Evolutionary conservation across 805 yeast genomes (phyloP), one percentile per base, ranked within the genome.

Genomic region (Scheffersomyces amazonensis): DNA sequence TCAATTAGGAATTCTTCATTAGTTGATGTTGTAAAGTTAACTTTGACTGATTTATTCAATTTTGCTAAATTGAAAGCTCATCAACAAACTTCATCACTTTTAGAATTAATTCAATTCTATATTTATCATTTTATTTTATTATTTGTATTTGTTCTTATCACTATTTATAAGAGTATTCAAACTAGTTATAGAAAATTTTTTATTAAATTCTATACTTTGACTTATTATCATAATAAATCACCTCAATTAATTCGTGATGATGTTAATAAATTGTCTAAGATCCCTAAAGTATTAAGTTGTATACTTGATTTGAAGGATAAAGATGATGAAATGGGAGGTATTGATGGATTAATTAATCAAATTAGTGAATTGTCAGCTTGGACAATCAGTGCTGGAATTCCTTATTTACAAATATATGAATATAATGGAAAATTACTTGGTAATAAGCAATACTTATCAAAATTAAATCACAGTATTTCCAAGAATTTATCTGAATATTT

Each of bases 231-330:
- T 13, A 73, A 83, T 21, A 80, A 77, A 52, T 78, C 95, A 3
- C 97, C 98, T 1, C 89, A 84, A 52, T 67, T 89, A 39, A 88
- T 91, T 46, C 79, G 95, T 47, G 82, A 83, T 44, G 98, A 91
- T 62, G 88, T 88, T 25, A 69, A 68, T 43, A 77, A 78, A 50
- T 65, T 91, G 39, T 56, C 73, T 31, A 93, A 93, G 60, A 73
- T 88, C 17, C 99, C 99, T 3, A 75, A 72, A 46, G 74, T 85
- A 35, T 52, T 93, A 16, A 83, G 95, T 7, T 80, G 86, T 16
- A 80, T 91, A n/a, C 63, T 93, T 40, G 81, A 78, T 48, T 73
- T 81, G 55, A 81, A 80, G 53, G 75, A 82, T 19, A 88, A 80
- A 41, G 86, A 83, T 44, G 91, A 82, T 49, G 95, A 87, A 50